Conservation (phyloP, 768 basidiomycete species). For the Boletus fagicola region DNA sequence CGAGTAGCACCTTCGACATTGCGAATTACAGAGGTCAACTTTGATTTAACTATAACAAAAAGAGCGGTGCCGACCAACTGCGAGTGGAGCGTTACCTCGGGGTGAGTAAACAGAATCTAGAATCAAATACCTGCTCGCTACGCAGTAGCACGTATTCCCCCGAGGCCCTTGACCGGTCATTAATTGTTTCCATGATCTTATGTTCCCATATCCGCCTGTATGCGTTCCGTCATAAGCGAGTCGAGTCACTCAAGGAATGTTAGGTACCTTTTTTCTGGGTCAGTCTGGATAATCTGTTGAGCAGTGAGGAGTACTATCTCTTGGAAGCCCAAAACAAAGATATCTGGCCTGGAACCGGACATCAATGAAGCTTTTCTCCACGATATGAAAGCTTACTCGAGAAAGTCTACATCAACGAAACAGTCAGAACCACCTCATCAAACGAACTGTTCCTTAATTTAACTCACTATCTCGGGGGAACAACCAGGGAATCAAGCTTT, state of each 20-base stretch:
- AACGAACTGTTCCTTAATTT: not conserved
- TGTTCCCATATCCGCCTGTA: conserved; percentile 85
- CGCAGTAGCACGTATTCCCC: conserved; percentile 81
- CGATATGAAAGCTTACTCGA: conserved; percentile 13
- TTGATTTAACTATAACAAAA: conserved; percentile 77
- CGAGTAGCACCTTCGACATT: conserved; percentile 91
- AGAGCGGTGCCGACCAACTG: conserved; percentile 95
- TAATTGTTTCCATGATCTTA: conserved; percentile 75
- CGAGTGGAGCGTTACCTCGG: conserved; percentile 2
- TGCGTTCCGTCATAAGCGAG: not conserved
- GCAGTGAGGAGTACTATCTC: conserved; percentile 98
- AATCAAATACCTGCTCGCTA: conserved; percentile 75
- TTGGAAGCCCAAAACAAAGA: conserved; percentile 90
- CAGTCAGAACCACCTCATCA: not conserved
- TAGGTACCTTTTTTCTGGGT: conserved; percentile 84
- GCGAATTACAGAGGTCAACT: conserved; percentile 74
- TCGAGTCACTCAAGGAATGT: not conserved
- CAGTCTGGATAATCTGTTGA: conserved; percentile 93
- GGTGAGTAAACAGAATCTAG: not conserved
- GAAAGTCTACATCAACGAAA: conserved; percentile 14
- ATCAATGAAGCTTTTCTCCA: conserved; percentile 27
- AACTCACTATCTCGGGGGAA: conserved; percentile 77
- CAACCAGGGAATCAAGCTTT: conserved; percentile 85
- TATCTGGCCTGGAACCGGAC: conserved; percentile 62
- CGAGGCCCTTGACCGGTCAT: conserved; percentile 63